Base-by-base conservation (phyloP, 2,329 filamentous ascomycete genomes). In the Colletotrichum sidae region DNA sequence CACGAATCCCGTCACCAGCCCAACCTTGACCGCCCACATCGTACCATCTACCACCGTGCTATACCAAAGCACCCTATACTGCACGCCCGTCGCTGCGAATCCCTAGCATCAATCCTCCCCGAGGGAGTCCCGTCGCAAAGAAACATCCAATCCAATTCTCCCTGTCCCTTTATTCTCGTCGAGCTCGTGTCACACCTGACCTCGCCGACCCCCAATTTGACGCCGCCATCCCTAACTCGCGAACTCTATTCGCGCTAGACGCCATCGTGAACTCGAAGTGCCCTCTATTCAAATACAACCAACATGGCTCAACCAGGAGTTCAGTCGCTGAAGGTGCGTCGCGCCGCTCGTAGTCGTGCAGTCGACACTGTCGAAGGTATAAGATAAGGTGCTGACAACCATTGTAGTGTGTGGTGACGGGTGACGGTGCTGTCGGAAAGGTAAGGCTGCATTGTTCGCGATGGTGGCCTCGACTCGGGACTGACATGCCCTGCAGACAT, bases 391-490 rank as follows among this genome's bases (percentile, higher is more conserved):
- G 46, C 63, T 58, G 58, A 66, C 38, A 13, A 42, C 25, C 66
- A 64, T 34, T 75, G 67, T 73, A 97, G 94, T 99, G 96, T 80
- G 96, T 99, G 78, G 96, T 99, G 77, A 98, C 96, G 69, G 96
- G 96, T 83, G 96, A 99, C 81, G 96, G 96, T 92, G 96, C 96
- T 78, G 96, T 99, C 74, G 96, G 96, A 81, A 99, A 99, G 89
- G 94, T 97, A 82, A 25, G 81, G 84, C 46, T 37, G 12, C 46
- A 7, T 79, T 61, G 17, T 8, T 37, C 39, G n/a, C 60, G 52
- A 49, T 55, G 55, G 58, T 51, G 13, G n/a, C 61, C 61, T 67
- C 63, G 68, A 68, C 57, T 55, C 68, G 68, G 60, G 49, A 69
- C 60, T 67, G 41, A 61, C 47, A 50, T 45, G 33, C 59, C 34